Base-by-base conservation (phyloP, 1,139 yeast genomes). In the Taphrina flavorubra region DNA sequence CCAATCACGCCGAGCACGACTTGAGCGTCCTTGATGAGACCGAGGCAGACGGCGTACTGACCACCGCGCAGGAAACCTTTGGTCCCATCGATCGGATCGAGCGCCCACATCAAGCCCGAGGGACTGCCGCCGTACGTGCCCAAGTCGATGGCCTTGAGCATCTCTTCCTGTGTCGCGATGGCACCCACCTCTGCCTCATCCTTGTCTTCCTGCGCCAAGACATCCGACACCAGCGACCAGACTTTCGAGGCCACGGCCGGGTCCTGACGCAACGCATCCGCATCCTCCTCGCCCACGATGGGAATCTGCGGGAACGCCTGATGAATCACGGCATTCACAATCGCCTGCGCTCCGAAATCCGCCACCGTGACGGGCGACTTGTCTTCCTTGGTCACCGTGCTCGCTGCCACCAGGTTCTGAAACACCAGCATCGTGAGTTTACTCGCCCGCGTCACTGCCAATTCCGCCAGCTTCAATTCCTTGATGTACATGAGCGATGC, bases 21-120 rank as follows among this genome's bases (percentile, higher is more conserved):
- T 70, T 85, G 81, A 13, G 97, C 96, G 75, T 92, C 88, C 58
- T 87, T 95, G 68, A 94, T 87, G 72, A 94, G 81, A 0, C 97
- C 97, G 68, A 94, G 81, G 76, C 99, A 95, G 1, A 94, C 96
- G 3, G 99, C 98, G 78, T 91, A 94, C 78, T 94, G 99, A 72
- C 92, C 98, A 55, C 97, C 96, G 76, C 99, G 83, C 70, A 94
- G 81, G 76, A 94, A 94, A 0, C 99, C 99, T 77, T 92, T 92
- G 25, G 99, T 94, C 16, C 99, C 99, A 77, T 94, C 99, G 72
- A 94, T 92, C 44, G 99, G 99, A 77, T 94, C 99, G 75, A 94
- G 80, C 0, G 98, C 97, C 99, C 99, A 94, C 78, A 90, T 69
- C 49, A 69, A 53, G 42, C 70, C 70, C 10, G 51, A 39, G 6